These are phyloP conservation scores for Chaetomium sp. DNA, from an alignment of 2,329 filamentous ascomycete species.

Conservation along the genomic window DNA sequence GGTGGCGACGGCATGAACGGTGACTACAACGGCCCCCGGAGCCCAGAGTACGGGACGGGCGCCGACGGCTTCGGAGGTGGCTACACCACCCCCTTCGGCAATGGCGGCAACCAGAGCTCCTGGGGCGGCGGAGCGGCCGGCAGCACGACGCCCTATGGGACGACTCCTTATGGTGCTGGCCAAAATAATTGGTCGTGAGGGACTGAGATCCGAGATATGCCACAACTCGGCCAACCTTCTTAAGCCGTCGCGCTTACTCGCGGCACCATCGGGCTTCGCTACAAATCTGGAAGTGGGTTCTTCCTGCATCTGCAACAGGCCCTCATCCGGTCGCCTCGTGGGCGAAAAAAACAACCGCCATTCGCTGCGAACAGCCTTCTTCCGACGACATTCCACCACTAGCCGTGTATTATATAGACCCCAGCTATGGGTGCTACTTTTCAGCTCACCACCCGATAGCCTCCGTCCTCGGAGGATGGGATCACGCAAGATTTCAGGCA, in stretches of 20 bases:
- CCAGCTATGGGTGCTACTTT: too few relatives aligned
- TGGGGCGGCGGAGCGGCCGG: constrained; percentile 59
- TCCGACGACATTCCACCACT: not conserved
- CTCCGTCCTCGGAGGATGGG: not conserved
- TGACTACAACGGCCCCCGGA: constrained; percentile 58
- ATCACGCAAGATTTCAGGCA: not conserved
- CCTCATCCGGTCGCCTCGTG: too few relatives aligned
- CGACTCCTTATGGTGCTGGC: constrained; percentile 45
- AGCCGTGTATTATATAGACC: not conserved
- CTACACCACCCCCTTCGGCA: constrained; percentile 62
- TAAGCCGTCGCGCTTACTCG: not conserved
- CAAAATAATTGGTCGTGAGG: constrained; percentile 42
- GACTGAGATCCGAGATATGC: not conserved
- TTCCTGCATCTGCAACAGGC: too few relatives aligned
- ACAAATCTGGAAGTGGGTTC: too few relatives aligned
- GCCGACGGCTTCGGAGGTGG: constrained; percentile 53
- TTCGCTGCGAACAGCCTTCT: not conserved
- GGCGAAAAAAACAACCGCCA: too few relatives aligned
- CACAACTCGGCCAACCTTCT: not conserved
- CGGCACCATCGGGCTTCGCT: not conserved
- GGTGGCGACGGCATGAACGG: constrained; percentile 35
- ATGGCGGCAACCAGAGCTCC: constrained; percentile 48
- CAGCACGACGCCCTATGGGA: constrained; percentile 40
- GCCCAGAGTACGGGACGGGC: constrained; percentile 58
- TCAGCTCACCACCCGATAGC: not conserved